Evolutionary conservation across 345 rosid genomes (phyloP), one percentile per base, ranked within the genome.

Genomic region (Pugionium dolabratum): DNA sequence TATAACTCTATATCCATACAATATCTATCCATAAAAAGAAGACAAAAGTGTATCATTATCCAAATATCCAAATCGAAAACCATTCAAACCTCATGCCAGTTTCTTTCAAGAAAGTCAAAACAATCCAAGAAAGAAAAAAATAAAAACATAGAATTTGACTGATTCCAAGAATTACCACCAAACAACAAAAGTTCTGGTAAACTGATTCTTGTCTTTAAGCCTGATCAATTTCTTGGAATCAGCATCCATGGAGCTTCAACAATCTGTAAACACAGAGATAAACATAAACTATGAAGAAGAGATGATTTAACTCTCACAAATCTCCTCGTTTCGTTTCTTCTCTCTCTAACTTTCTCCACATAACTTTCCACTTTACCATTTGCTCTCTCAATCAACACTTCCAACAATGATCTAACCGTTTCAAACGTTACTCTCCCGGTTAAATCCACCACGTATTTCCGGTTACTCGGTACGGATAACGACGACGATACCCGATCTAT

Each of bases 381-480:
- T 7, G 81, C 30, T 57, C 69, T 90, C 73, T 85, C 94, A 54
- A 80, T 54, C 70, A 79, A 46, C 45, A 85, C 74, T 56, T 85
- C 86, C 39, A 90, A 77, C 64, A 86, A 70, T 37, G 91, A 85
- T 74, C 85, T 79, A 28, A 88, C 90, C 27, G 86, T 81, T 75
- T 90, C 91, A 43, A 81, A 86, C 56, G 91, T 80, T 26, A 86
- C 75, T 46, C 67, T 78, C 52, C 94, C 94, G 1, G 84, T 85
- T 63, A 93, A 45, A 73, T 86, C 96, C 60, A 93, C 85, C 60
- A 86, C 80, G 8, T 90, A 81, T 70, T 68, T 84, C 75, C 85
- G 82, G 65, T 86, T 93, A 64, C 80, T 80, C 2, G 96, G 96
- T 66, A 81, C 77, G 0, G 87, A 78, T 60, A 87, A 33, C 7